Evolutionary conservation across 2,329 filamentous ascomycete species (phyloP), one percentile per base, ranked within the genome.

Genomic region (Dactylella cylindrospora): DNA sequence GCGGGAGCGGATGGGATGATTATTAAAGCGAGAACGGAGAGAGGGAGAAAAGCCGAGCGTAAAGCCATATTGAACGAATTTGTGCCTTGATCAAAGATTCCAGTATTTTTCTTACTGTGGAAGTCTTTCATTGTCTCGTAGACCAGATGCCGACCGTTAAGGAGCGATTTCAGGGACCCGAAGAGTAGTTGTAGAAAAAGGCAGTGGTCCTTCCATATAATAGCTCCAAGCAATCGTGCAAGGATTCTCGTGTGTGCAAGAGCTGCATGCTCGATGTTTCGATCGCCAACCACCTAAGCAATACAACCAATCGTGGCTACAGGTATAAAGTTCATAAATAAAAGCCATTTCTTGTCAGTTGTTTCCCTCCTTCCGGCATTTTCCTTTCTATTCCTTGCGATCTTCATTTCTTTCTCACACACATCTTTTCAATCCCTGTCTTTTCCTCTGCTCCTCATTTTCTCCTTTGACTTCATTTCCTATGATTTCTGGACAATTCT

Each of bases 191-290:
- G 3, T 15, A 15, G 29, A 47, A 10, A 15, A 5, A 12, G 29
- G 38, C 29, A 23, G 28, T 7, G 26, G 23, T 26, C 22, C 3
- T 29, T 33, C 41, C 41, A 45, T 45, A 45, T 45, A 45, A 45
- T 33, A 33, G 26, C 26, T 45, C 33, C 28, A 33, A 28, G 25
- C 22, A 19, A 12, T 9, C 10, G 20, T 23, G 20, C 20, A 9
- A 17, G 23, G 8, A 8, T n/a, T 40, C 10, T 40, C 8, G 3
- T n/a, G 12, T 6, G 26, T 40, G n/a, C 20, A 29, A 32, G 26
- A 29, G 26, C n/a, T 31, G 40, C 40, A 7, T 19, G 26, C 6
- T 13, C 2, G 4, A 29, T 13, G 19, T 9, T 39, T n/a, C n/a
- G n/a, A n/a, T n/a, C n/a, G n/a, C n/a, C n/a, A n/a, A n/a, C n/a